Percentiles rank a stretch among this genome's conserved stretches.
phyloP scores from a whole-genome alignment of 768 basidiomycete species.

The Calocybe gangraenosa region DNA sequence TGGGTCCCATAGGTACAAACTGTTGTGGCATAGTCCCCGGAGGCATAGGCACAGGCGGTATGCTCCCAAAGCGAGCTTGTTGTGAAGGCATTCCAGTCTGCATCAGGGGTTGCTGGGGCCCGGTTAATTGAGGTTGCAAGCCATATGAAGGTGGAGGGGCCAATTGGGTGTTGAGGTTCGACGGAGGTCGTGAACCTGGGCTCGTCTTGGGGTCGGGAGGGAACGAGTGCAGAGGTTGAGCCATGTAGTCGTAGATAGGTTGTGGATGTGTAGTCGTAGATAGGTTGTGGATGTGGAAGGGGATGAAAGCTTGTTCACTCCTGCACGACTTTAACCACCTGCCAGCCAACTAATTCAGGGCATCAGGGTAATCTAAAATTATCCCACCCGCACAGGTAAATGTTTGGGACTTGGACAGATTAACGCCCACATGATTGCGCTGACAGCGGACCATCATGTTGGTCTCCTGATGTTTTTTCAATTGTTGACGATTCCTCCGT shows the following conservation, averaged over 20 bases:
- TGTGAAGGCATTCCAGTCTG: background rate
- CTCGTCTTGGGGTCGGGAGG: slow-evolving; percentile 2
- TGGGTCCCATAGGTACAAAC: background rate
- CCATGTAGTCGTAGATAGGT: background rate
- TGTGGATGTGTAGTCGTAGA: too few relatives aligned
- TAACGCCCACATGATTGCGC: background rate
- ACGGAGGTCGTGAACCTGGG: background rate
- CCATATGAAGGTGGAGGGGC: slow-evolving; percentile 1
- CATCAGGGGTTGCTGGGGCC: background rate
- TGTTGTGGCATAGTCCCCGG: background rate
- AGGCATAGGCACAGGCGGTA: background rate
- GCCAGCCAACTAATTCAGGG: too few relatives aligned
- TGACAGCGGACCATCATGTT: too few relatives aligned
- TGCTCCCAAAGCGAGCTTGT: background rate
- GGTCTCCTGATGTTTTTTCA: too few relatives aligned
- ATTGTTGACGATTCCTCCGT: too few relatives aligned
- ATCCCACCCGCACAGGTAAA: background rate
- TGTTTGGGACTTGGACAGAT: background rate
- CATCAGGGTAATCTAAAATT: too few relatives aligned
- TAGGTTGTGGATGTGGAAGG: too few relatives aligned
- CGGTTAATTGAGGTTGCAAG: background rate
- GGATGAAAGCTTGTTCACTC: too few relatives aligned
- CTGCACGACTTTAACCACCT: too few relatives aligned
- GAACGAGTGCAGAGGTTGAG: slow-evolving; percentile 1
- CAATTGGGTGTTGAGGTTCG: background rate